Percentiles rank a stretch among this genome's conserved stretches.
phyloP scores from a whole-genome alignment of 352 stramenopile species.

The Aphanomyces cochlioides region DNA sequence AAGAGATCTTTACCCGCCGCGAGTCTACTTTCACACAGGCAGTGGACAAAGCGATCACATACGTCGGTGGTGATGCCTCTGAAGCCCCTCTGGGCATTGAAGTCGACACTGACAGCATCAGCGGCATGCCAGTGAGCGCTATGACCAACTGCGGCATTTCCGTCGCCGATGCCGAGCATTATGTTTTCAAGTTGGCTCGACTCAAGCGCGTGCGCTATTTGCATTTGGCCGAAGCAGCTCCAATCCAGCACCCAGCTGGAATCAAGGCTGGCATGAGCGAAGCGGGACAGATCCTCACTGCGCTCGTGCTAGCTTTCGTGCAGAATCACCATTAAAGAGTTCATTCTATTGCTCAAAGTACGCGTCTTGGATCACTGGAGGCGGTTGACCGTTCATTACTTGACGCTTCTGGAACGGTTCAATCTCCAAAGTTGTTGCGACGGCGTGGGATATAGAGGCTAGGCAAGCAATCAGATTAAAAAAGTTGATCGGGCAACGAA shows the following conservation, averaged over 20 bases:
- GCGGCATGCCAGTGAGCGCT: constrained; percentile 29
- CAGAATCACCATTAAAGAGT: constrained; percentile 14
- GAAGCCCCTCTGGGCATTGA: constrained; percentile 20
- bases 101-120: constrained; percentile 30
- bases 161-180: constrained; percentile 27
- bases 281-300: constrained; percentile 28
- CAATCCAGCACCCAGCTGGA: constrained; percentile 19
- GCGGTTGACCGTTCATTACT: not conserved
- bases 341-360: constrained; percentile 23
- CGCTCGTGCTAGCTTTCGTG: constrained; percentile 28
- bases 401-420: not conserved
- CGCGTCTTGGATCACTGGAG: constrained; percentile 16
- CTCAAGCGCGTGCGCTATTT: constrained; percentile 18
- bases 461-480: not conserved
- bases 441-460: constrained; percentile 25
- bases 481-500: not conserved
- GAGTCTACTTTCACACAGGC: constrained; percentile 17
- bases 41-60: constrained; percentile 24
- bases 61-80: not conserved
- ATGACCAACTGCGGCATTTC: constrained; percentile 31
- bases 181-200: constrained; percentile 15
- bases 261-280: constrained; percentile 29
- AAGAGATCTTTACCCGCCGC: constrained; percentile 27
- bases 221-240: constrained; percentile 27
- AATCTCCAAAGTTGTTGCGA: constrained; percentile 9